These are phyloP conservation scores for Lithospermum erythrorhizon DNA, from an alignment of 257 asterid species.

Conservation along the genomic window DNA sequence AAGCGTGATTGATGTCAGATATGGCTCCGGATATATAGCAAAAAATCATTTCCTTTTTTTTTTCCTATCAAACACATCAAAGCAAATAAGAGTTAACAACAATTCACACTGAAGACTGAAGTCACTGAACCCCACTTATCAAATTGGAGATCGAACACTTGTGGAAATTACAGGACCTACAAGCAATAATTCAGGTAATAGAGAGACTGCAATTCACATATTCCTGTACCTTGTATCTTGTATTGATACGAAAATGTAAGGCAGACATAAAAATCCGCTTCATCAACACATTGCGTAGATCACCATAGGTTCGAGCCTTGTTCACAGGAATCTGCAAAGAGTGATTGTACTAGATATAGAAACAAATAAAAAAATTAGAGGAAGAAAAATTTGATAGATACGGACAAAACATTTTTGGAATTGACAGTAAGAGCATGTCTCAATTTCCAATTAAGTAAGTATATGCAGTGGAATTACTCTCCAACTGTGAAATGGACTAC, in stretches of 20 bases:
- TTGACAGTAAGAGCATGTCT: neutral
- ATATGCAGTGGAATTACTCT: neutral
- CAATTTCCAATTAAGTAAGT: neutral
- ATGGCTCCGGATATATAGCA: too few relatives aligned
- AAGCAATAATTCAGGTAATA: neutral
- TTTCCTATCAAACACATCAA: neutral
- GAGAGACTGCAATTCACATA: neutral
- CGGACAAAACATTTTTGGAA: neutral
- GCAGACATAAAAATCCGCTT: conserved; percentile 98
- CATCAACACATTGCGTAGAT: conserved; percentile 90
- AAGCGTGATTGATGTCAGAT: too few relatives aligned
- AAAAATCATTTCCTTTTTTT: too few relatives aligned
- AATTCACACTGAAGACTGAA: neutral
- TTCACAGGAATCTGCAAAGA: conserved; percentile 80
- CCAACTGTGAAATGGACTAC: neutral
- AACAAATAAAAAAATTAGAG: conserved; percentile 1
- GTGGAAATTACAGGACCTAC: neutral
- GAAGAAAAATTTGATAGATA: neutral
- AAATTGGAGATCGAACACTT: neutral
- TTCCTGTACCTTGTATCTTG: conserved; percentile 78
- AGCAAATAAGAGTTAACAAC: neutral
- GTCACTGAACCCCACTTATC: neutral
- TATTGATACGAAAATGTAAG: conserved; percentile 92
- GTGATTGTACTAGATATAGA: conserved; percentile 9
- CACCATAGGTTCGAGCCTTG: conserved; percentile 77